A percentile compares a stretch with the other conserved stretches of the same genome.
Conservation (phyloP, 176 grass and related monocot species). For the Triticum dicoccoides region DNA sequence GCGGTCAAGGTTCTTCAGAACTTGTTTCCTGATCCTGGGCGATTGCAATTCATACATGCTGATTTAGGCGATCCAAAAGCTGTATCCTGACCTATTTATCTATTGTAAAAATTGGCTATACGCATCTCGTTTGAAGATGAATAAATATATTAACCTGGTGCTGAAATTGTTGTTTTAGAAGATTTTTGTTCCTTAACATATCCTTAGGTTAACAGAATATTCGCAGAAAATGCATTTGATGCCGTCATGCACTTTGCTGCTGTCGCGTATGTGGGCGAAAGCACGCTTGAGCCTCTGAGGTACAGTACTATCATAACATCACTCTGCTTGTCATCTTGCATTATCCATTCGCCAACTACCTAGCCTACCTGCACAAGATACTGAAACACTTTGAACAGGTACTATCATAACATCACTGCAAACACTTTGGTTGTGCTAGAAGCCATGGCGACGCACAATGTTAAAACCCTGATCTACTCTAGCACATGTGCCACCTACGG, state of each 20-base stretch:
- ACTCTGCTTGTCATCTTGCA: neutral
- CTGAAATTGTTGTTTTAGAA: neutral
- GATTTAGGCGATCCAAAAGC: constrained; percentile 76
- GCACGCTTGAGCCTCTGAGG: constrained; percentile 89
- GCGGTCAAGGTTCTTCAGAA: constrained; percentile 74
- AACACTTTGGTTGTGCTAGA: constrained; percentile 85
- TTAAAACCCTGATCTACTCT: constrained; percentile 86
- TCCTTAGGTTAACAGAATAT: constrained; percentile 63
- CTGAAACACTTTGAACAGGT: constrained; percentile 45
- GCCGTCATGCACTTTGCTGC: constrained; percentile 95
- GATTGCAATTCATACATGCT: constrained; percentile 82
- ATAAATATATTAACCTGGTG: neutral
- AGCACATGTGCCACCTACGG: constrained; percentile 96
- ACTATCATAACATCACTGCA: constrained; percentile 91
- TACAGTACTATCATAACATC: neutral
- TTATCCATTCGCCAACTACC: neutral
- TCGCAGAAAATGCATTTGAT: constrained; percentile 85
- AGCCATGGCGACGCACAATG: constrained; percentile 66
- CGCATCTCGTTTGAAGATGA: neutral
- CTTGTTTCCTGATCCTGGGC: constrained; percentile 60
- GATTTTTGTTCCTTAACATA: constrained; percentile 25
- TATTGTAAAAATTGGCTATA: neutral
- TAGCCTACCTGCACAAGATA: neutral
- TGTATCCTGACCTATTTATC: constrained; percentile 44
- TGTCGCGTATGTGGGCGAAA: constrained; percentile 83